Base-by-base conservation (phyloP, 2,329 filamentous ascomycete genomes). In the Cladosporium sp. region DNA sequence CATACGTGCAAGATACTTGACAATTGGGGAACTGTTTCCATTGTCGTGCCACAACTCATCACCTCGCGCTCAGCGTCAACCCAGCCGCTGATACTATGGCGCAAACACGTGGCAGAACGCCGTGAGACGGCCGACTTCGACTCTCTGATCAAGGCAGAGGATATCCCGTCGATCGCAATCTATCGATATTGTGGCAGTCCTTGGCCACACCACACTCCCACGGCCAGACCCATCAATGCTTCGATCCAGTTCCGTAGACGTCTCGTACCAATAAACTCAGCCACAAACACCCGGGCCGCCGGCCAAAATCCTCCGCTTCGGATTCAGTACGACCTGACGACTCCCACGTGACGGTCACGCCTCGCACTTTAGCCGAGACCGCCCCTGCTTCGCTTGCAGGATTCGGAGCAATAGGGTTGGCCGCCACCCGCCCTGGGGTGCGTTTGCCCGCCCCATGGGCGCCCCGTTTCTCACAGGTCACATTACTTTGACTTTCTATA, bases 201-300 rank as follows among this genome's bases (percentile, higher is more conserved):
- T 35, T 22, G 31, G 11, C 13, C 40, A 43, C 46, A 14, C 19
- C 31, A 43, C 32, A 34, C 28, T 16, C 31, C 48, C 14, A 43
- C 38, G 40, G 37, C 44, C 35, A 49, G 46, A 37, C 48, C 48
- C 38, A 28, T 33, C 14, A 43, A 10, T 37, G 10, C 32, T 50
- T 50, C 48, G 9, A 50, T n/a, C 31, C 18, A 32, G 22, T 50
- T 50, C 48, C 40, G 48, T 50, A 40, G 18, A 50, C 43, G 48
- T 50, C 35, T 40, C 18, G 40, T 28, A 28, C n/a, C 10, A 11
- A 13, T 5, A 6, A n/a, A 4, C 4, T 38, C 35, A 38, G 35
- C 35, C 35, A 38, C 35, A n/a, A 38, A 6, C 4, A 38, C 2
- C 35, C 35, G 35, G 35, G 16, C 16, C 35, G 35, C 35, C 35